Base-by-base conservation (phyloP, 208 protist genomes). In the Leishmania braziliensis region DNA sequence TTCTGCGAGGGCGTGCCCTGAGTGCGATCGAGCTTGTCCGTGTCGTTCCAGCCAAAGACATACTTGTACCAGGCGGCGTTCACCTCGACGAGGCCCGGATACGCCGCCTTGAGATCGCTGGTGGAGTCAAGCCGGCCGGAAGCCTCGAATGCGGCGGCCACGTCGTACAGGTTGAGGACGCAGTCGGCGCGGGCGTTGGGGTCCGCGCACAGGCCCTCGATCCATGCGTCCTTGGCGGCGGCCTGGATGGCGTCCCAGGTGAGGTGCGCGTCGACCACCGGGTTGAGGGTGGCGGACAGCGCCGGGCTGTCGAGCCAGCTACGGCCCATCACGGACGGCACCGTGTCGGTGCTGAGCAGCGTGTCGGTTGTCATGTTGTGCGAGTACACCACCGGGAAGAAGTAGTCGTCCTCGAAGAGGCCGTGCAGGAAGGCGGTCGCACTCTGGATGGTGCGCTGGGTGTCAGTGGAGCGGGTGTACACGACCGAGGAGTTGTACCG, bases 361-460 rank as follows among this genome's bases (percentile, higher is more conserved):
- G 83, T 86, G 75, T 94, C 89, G 12, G 77, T 83, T 5, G 76
- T 88, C 56, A 71, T 75, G 77, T 90, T 86, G 33, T 69, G 68
- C 48, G 84, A 89, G 80, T 84, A 89, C 36, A 91, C 73, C 26
- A 89, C 88, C 14, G 91, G 89, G 84, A 77, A 89, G 83, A 89
- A 89, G 58, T 83, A 72, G 29, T 73, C 53, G 74, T 90, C 83
- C 5, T 85, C 79, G 82, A 94, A 92, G 72, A 92, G 75, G 51
- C 87, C 89, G 56, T 54, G 43, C 69, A 94, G 77, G 63, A 94
- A 90, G 69, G 86, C 84, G 62, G 83, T 81, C 33, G 89, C 85
- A 79, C 87, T 92, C 75, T 92, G 91, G 60, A 94, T 80, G 58
- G 91, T 92, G 78, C 88, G 90, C 74, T 87, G 78, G 36, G 86